Base-by-base conservation (phyloP, 768 basidiomycete species). In the Kwoniella europaea region DNA sequence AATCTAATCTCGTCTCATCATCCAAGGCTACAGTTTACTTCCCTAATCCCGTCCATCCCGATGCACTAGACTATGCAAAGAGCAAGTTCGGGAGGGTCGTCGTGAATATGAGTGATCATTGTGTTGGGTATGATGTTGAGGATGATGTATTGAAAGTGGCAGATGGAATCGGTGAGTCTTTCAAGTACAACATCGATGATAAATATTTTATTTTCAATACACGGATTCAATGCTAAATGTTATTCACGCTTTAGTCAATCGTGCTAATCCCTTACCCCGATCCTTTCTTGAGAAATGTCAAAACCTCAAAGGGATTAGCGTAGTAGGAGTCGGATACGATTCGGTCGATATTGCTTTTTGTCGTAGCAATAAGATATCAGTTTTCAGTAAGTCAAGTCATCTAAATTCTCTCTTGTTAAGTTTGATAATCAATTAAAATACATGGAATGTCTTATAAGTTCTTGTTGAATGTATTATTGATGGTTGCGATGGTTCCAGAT, bases 281-380 rank as follows among this genome's bases (percentile, higher is more conserved):
- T 42, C 54, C 0, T 66, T 46, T 10, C 63, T 75, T 9, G 55
- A 52, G 24, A 22, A 65, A 24, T 67, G 73, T 1, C 68, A 67
- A 2, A 66, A 68, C 2, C 64, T 78, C 9, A n/a, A 59, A 18
- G 69, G 53, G 27, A 78, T 78, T 46, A 46, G 71, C 2, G 41
- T 71, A 2, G 76, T 76, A 24, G 77, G 75, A 7, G 73, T 74
- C 4, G 77, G 77, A 7, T 46, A 56, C 60, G 77, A 78, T 56
- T 68, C 73, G 50, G 76, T 78, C 42, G 71, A 78, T 50, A 65
- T 73, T 46, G 57, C 54, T 16, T 55, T 58, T 2, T 76, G 74
- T 59, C 27, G 65, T 3, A 56, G 52, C 58, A 24, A 65, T 4
- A 55, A 65, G 0, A 66, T 76, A 10, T 69, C 59, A 20, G 74